Base-by-base conservation (phyloP, 345 rosid genomes). In the Chamaenerion angustifolium region DNA sequence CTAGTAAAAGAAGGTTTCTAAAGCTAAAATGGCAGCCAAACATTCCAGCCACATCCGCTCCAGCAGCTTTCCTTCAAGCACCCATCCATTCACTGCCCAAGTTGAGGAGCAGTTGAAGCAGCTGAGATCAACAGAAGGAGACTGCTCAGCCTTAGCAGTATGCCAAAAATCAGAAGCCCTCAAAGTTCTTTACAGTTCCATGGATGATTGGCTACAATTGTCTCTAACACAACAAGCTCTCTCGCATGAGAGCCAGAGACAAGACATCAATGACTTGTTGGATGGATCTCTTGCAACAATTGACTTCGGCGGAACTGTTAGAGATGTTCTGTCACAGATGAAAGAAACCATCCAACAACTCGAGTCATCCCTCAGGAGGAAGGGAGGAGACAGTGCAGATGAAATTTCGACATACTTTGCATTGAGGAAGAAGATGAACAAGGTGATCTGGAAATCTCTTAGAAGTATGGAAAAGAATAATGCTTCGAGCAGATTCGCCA, bases 201-300 rank as follows among this genome's bases (percentile, higher is more conserved):
- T 62, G 10, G 55, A 52, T n/a, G 61, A 57, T 49, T 42, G 47
- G 54, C 61, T 69, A 46, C 67, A 49, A 21, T 47, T 64, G 41
- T 57, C 56, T 17, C 44, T 54, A 27, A 21, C 52, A 4, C 49
- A 46, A 50, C 46, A 51, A 16, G 40, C 43, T 17, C 46, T 64
- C 43, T 53, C 52, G 14, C 42, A 56, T 7, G 50, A 18, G 23
- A 27, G 16, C 11, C 17, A 46, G 3, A 15, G 27, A 3, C 37
- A 56, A 18, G 18, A 13, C 0, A 12, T 27, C 0, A 61, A 49
- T 10, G 43, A 54, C 16, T 11, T 42, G 42, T 50, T 69, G 58
- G 64, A 61, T 51, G 49, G 63, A 60, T 64, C 74, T 43, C 55
- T 61, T 12, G 47, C 42, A 63, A 27, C 45, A 0, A 19, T 70